Percentiles rank a stretch among this genome's conserved stretches.
Evolutionary conservation across 2,329 filamentous ascomycete genomes (phyloP).

Genomic region (Thermothelomyces thermophilus): DNA sequence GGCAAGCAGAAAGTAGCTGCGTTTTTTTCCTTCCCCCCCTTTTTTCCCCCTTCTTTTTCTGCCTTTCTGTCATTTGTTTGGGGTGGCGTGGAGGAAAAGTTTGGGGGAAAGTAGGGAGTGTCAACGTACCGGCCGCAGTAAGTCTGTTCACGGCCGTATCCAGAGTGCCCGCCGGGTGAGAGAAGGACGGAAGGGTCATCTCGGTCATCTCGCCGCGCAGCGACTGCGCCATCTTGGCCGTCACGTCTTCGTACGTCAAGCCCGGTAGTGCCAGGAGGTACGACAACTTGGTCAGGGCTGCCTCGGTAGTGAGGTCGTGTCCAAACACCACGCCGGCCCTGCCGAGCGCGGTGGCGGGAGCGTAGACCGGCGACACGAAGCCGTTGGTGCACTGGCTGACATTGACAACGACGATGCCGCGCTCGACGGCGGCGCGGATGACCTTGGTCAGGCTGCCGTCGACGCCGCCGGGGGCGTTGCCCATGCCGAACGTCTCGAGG

Average conservation of each 20-base stretch:
- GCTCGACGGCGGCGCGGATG: conserved; percentile 67
- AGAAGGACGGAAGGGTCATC: conserved; percentile 63
- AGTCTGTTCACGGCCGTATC: conserved; percentile 39
- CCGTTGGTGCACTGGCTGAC: conserved; percentile 82
- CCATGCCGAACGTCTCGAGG: conserved; percentile 87
- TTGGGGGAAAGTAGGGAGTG: too few relatives aligned
- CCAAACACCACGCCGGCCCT: conserved; percentile 83
- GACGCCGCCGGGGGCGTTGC: conserved; percentile 77
- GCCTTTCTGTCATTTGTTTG: too few relatives aligned
- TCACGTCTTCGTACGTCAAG: conserved; percentile 59
- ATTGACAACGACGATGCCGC: conserved; percentile 82
- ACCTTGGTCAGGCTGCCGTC: conserved; percentile 75
- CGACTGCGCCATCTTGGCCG: conserved; percentile 63
- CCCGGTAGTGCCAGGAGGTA: conserved; percentile 69
- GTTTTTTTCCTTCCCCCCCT: too few relatives aligned
- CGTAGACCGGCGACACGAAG: conserved; percentile 72
- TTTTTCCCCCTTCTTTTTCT: too few relatives aligned
- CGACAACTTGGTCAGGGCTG: conserved; percentile 82
- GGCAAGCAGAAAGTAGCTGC: neutral
- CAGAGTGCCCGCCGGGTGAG: conserved; percentile 58
- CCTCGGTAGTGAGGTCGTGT: conserved; percentile 82
- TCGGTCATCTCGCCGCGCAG: conserved; percentile 84
- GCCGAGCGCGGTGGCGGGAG: conserved; percentile 69
- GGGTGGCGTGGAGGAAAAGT: too few relatives aligned
- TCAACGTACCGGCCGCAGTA: conserved; percentile 31